Conservation (phyloP, 1,139 yeast genomes). For the Hemisphaericaspora subhashii region DNA sequence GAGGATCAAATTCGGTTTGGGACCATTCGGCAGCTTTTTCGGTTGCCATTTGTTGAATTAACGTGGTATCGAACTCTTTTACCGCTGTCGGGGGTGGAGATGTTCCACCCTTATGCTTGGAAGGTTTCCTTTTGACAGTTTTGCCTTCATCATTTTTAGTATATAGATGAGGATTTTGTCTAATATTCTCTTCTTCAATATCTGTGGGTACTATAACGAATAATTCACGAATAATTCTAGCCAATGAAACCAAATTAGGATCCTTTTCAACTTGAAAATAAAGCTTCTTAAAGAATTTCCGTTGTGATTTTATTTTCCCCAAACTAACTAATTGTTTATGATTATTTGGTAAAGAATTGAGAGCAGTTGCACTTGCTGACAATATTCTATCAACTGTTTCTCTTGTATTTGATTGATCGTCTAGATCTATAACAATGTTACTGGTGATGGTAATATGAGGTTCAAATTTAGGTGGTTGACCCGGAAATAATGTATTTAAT, state of each 20-base stretch:
- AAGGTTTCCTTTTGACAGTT: constrained; percentile 26
- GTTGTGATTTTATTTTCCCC: constrained; percentile 39
- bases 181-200: constrained; percentile 36
- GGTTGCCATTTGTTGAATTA: constrained; percentile 31
- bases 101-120: constrained; percentile 18
- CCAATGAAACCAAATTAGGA: constrained; percentile 63
- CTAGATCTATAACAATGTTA: constrained; percentile 46
- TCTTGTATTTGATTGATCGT: constrained; percentile 37
- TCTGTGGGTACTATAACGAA: constrained; percentile 52
- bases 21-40: constrained; percentile 56
- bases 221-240: constrained; percentile 68
- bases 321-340: constrained; percentile 39
- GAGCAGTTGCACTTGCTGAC: constrained; percentile 66
- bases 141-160: constrained; percentile 36
- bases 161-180: constrained; percentile 42
- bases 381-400: constrained; percentile 62
- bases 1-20: constrained; percentile 62
- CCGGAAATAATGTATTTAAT: constrained; percentile 67
- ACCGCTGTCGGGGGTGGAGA: constrained; percentile 9
- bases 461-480: constrained; percentile 61
- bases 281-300: constrained; percentile 60
- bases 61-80: constrained; percentile 28
- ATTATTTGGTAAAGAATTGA: constrained; percentile 44
- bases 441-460: constrained; percentile 81
- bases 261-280: constrained; percentile 56